Conservation (phyloP, 495 filamentous ascomycete species). For the Daldinia childiae region DNA sequence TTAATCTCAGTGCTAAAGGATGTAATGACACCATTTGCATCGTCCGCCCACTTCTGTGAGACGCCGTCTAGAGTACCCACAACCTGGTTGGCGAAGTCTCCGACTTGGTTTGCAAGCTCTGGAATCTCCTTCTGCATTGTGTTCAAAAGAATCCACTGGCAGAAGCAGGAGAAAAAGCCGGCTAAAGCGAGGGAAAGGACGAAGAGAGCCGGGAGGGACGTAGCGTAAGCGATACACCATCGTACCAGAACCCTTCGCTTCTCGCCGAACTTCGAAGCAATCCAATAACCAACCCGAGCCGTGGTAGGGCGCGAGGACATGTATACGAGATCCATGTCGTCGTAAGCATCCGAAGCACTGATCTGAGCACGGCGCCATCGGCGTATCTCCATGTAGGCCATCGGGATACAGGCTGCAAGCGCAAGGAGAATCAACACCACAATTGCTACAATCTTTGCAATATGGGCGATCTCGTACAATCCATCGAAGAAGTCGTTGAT, state of each 20-base stretch:
- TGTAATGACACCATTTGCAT: constrained; percentile 77
- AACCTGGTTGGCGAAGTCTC: constrained; percentile 82
- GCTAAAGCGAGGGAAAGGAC: constrained; percentile 86
- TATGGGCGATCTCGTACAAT: constrained; percentile 66
- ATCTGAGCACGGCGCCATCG: constrained; percentile 77
- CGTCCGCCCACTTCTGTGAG: constrained; percentile 77
- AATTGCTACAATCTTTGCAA: constrained; percentile 77
- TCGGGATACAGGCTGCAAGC: constrained; percentile 74
- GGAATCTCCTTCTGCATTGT: constrained; percentile 80
- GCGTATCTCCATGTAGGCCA: constrained; percentile 82
- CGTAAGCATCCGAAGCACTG: constrained; percentile 69
- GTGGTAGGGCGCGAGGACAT: constrained; percentile 83
- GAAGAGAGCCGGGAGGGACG: constrained; percentile 84
- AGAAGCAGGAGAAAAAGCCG: constrained; percentile 84
- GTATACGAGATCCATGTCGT: constrained; percentile 90
- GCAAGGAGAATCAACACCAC: constrained; percentile 74
- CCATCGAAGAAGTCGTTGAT: constrained; percentile 88
- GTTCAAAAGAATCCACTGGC: constrained; percentile 81
- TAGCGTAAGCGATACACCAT: constrained; percentile 89
- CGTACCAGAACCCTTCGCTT: constrained; percentile 76
- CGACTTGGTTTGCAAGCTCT: constrained; percentile 76
- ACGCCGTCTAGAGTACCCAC: constrained; percentile 75
- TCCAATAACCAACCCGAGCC: constrained; percentile 72
- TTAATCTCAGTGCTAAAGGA: constrained; percentile 79
- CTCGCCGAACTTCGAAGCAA: constrained; percentile 72